A percentile compares a stretch with the other conserved stretches of the same genome.
Evolutionary conservation across 768 basidiomycete genomes (phyloP).

Genomic region (Chlorophyllum brunneum): DNA sequence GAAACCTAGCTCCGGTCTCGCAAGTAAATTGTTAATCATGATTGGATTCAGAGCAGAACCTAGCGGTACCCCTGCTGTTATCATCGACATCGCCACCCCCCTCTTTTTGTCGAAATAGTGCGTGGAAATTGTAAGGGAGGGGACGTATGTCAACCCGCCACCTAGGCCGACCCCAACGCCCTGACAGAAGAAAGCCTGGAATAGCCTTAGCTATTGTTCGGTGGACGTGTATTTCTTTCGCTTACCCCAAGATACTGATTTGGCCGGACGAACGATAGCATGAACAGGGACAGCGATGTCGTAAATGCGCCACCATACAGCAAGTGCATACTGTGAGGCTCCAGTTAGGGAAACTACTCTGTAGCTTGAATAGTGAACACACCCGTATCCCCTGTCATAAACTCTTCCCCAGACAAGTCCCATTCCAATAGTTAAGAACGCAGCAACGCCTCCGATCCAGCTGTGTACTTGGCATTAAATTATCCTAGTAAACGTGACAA

Average conservation of each 20-base stretch:
- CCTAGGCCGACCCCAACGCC: conserved; percentile 40
- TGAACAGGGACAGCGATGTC: conserved; percentile 34
- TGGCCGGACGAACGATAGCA: conserved; percentile 42
- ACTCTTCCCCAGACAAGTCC: conserved; percentile 39
- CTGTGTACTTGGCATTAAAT: conserved; percentile 7
- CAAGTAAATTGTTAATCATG: conserved; percentile 41
- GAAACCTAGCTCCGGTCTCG: conserved; percentile 28
- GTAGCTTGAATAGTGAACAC: conserved; percentile 11
- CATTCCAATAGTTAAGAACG: conserved; percentile 36
- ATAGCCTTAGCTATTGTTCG: neutral
- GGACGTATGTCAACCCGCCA: conserved; percentile 36
- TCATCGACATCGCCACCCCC: conserved; percentile 36
- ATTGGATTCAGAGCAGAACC: conserved; percentile 37
- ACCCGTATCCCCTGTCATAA: conserved; percentile 48
- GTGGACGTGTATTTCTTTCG: neutral
- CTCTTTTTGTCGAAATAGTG: conserved; percentile 38
- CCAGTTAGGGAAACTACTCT: neutral
- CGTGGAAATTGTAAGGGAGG: conserved; percentile 34
- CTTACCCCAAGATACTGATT: conserved; percentile 41
- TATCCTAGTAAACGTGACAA: neutral
- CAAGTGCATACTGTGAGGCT: conserved; percentile 22
- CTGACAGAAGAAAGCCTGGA: conserved; percentile 37
- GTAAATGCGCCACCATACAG: conserved; percentile 33
- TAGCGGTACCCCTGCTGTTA: conserved; percentile 15
- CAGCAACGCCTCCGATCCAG: conserved; percentile 34